Evolutionary conservation across 2,329 filamentous ascomycete species (phyloP), one percentile per base, ranked within the genome.

Genomic region (Clonostachys sp.): DNA sequence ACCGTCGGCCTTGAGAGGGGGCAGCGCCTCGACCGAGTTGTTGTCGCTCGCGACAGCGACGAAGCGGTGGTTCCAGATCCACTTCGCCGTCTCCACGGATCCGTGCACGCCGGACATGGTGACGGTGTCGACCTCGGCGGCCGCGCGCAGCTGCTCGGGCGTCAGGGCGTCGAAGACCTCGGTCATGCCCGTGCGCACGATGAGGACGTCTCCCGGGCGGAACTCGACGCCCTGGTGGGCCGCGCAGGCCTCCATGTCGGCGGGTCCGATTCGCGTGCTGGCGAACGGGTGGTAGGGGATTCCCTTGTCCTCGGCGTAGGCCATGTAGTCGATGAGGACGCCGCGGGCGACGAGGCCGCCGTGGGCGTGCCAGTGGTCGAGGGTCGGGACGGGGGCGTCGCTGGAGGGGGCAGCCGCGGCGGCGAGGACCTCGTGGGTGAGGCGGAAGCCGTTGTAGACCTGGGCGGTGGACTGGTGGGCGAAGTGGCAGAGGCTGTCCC

Each of bases 41-140:
- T 74, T 68, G 58, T 89, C 86, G 0, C 81, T 81, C 0, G 77
- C 82, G 2, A 86, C 83, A 1, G 79, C 81, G 0, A 84, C 72
- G 54, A 89, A 88, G 45, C 84, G 82, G 53, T 75, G 79, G 57
- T 89, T 82, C 68, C 87, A 85, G 49, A 89, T 52, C 84, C 84
- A 89, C 46, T 79, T 75, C 8, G 80, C 67, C 5, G 83, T 74
- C 41, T 75, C 74, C 43, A 78, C 64, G 3, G 57, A 58, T 0
- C 72, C 75, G 38, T 81, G 66, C 41, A 75, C 56, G 8, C 77
- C 64, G 20, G 67, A 55, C 5, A 69, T 39, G 14, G 36, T 18
- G 14, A 39, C 14, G 0, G 51, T 47, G 10, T 56, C 48, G 45
- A 71, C 54, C 49, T 67, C 68, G 24, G 2, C 24, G 24, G 24